Evolutionary conservation across 352 stramenopile species (phyloP), one percentile per base, ranked within the genome.

Genomic region (Phytophthora quininea): DNA sequence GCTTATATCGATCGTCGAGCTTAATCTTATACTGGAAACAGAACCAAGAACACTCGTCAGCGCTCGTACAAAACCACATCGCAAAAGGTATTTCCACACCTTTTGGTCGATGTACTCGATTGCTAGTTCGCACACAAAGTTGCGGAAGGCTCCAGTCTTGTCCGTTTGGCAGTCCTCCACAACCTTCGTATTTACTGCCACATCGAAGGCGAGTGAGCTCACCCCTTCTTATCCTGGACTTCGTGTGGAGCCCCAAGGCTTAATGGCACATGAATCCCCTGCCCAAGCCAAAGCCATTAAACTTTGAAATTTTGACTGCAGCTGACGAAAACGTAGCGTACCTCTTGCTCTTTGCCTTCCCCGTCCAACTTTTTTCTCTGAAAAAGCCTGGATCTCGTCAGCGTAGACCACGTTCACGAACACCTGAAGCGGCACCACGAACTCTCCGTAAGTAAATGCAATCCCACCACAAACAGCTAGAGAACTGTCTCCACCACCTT

Each of bases 81-180:
- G 37, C 37, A 43, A 7, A 12, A 43, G 40, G 40, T 24, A 47
- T 47, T n/a, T 14, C 3, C 30, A 9, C 69, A 91, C 83, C 77
- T 95, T 95, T 60, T 92, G 81, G 46, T 91, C 82, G 33, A 95
- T 86, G 59, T 93, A 93, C 52, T 95, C 79, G 49, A 93, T 85
- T 29, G 87, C 83, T 8, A 95, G 49, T 42, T 95, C 82, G 54
- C 87, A 95, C 38, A 95, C 81, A 77, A 95, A 95, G 54, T 93
- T 88, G 37, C 85, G 82, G 33, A 95, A 93, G 14, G 85, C 57
- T 1, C 85, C 87, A 1, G 79, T 88, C 62, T 76, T 85, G 67
- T 95, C 87, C 14, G 55, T 31, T 62, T 86, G 66, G 62, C 83
- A 91, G 49, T 92, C 85, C 30, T 81, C 65, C 6, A 92, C 64